Conservation (phyloP, 2,329 filamentous ascomycete genomes). For the Bipolaris cookei region DNA sequence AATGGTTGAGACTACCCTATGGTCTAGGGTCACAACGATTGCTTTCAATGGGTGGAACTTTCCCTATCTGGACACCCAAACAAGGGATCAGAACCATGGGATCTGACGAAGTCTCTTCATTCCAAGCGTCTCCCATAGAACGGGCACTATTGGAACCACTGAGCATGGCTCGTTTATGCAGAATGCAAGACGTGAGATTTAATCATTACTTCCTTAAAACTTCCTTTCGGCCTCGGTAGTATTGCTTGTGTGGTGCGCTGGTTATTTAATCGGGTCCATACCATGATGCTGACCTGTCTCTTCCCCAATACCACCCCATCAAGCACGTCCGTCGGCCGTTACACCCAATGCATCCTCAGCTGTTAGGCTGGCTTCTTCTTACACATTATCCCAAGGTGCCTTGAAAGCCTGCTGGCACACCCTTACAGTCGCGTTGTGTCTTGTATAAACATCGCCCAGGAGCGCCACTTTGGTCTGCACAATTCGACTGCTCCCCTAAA, state of each 20-base stretch:
- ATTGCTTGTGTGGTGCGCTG: neutral
- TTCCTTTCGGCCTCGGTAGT: neutral
- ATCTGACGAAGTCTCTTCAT: neutral
- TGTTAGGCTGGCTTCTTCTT: neutral
- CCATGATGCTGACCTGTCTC: neutral
- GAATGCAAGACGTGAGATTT: neutral
- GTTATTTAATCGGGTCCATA: neutral
- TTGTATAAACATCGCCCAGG: neutral
- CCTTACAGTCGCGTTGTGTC: neutral
- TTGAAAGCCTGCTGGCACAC: neutral
- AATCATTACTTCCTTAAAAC: conserved; percentile 1
- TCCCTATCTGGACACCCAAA: neutral
- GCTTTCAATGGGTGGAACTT: neutral
- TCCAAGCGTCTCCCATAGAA: neutral
- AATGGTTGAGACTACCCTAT: neutral
- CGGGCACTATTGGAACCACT: neutral
- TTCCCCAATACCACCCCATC: neutral
- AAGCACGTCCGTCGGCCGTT: neutral
- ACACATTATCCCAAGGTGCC: neutral
- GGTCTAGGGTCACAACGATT: neutral
- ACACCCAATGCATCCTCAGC: neutral
- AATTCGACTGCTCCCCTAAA: neutral
- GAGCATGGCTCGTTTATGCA: conserved; percentile 1
- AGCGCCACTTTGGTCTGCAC: neutral
- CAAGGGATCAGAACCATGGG: neutral